Base-by-base conservation (phyloP, 257 asterid species). In the Haberlea rhodopensis region DNA sequence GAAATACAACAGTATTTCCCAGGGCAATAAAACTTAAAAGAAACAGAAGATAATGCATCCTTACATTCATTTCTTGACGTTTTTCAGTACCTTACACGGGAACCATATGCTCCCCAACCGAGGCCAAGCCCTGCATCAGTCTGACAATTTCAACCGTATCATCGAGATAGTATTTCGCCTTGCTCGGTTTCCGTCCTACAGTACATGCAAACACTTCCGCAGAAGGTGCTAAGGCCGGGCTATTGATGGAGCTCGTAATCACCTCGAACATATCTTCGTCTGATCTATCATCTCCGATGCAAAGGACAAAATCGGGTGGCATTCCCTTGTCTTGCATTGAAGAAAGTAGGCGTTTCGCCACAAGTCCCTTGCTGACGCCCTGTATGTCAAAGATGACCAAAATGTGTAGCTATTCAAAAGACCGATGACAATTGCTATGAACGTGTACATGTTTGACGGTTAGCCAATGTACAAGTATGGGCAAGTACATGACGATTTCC, bases 231-330 rank as follows among this genome's bases (percentile, higher is more conserved):
- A 82, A 76, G 22, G 81, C 66, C 2, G 87, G 79, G 23, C 80
- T 71, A 6, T 74, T 57, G 24, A 79, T 8, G 0, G 81, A 82
- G 70, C 73, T 74, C 16, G 62, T 62, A 10, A 82, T 82, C 68
- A 76, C 87, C 74, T 82, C 84, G 2, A 82, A 82, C 87, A 82
- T 82, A 78, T 82, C 87, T 67, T 82, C 87, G 13, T 82, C 87
- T 0, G 87, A 82, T 59, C 82, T 56, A 62, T 82, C 87, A 29
- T 82, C 87, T 62, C 87, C 87, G 2, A 82, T 79, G 65, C 87
- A 82, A 15, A 82, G 82, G 24, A 82, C 77, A 25, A 82, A 82
- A 73, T 82, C 82, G 1, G 81, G 79, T 1, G 80, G 62, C 28
- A 66, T 68, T 62, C 77, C 87, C 23, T 69, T 67, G 65, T 76